Percentiles rank a stretch among this genome's conserved stretches.
Conservation (phyloP, 345 rosid species). For the Microcos paniculata region DNA sequence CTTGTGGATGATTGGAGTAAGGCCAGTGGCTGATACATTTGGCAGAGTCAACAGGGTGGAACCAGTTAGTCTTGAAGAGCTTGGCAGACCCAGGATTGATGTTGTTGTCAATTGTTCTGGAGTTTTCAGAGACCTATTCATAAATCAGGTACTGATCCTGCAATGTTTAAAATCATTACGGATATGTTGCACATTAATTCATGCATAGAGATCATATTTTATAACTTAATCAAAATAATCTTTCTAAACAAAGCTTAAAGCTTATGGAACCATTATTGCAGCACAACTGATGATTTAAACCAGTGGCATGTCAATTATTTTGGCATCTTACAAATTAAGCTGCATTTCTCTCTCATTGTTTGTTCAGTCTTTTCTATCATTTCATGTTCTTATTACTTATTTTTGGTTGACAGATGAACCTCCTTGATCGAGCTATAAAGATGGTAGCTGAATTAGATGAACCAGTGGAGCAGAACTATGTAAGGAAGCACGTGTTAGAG, state of each 20-base stretch:
- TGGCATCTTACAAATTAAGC: background rate
- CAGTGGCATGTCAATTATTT: background rate
- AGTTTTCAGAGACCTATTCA: slow-evolving; percentile 94
- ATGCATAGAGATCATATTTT: background rate
- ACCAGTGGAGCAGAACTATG: slow-evolving; percentile 77
- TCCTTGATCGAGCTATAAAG: slow-evolving; percentile 93
- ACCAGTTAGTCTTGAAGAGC: slow-evolving; percentile 87
- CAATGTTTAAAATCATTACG: background rate
- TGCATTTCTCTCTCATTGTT: background rate
- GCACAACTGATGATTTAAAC: background rate
- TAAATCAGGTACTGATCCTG: slow-evolving; percentile 69
- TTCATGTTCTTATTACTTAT: background rate
- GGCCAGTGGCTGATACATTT: slow-evolving; percentile 82
- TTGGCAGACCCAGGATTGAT: slow-evolving; percentile 97
- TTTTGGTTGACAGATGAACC: slow-evolving; percentile 72
- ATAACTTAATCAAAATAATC: too few species aligned
- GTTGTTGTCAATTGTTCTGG: slow-evolving; percentile 99
- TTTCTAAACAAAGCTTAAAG: background rate
- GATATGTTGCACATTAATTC: background rate
- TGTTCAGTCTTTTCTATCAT: background rate
- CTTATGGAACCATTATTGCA: background rate
- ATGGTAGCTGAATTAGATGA: slow-evolving; percentile 98
- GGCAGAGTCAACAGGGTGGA: slow-evolving; percentile 96
- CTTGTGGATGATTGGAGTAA: slow-evolving; percentile 97
- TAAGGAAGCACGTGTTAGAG: slow-evolving; percentile 87